Conservation (phyloP, 345 rosid species). For the Ceriops decandra region DNA sequence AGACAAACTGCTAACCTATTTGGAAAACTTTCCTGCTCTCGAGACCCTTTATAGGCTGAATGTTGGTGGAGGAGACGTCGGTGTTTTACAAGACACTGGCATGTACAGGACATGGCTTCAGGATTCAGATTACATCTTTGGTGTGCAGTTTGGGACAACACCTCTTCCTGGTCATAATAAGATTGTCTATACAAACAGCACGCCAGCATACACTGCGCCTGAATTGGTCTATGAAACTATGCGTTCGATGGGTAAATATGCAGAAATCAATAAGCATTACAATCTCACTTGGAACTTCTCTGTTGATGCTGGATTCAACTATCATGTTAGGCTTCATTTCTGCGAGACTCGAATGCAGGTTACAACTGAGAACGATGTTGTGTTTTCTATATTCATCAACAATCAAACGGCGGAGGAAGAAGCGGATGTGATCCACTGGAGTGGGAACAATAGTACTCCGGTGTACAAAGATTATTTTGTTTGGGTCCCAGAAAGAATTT, state of each 20-base stretch:
- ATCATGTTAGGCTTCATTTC: constrained; percentile 17
- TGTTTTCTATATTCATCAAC: constrained; percentile 4
- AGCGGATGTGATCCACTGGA: constrained; percentile 1
- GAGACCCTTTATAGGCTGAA: constrained; percentile 30
- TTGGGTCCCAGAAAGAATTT: background rate
- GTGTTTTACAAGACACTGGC: constrained; percentile 14
- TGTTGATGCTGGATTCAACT: constrained; percentile 25
- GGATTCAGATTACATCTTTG: constrained; percentile 11
- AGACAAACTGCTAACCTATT: background rate
- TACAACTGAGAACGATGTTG: too few relatives aligned
- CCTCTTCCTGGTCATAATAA: background rate
- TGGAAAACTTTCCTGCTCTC: constrained; percentile 9
- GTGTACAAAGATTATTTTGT: constrained; percentile 15
- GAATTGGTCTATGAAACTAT: background rate
- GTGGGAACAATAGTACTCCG: constrained; percentile 3
- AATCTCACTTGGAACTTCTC: constrained; percentile 17
- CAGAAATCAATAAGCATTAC: background rate
- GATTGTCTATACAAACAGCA: background rate
- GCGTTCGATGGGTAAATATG: background rate
- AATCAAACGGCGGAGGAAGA: background rate
- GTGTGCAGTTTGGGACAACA: background rate
- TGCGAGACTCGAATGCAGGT: background rate
- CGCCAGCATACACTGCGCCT: constrained; percentile 10
- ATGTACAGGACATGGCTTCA: constrained; percentile 17
- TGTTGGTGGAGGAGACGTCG: constrained; percentile 20